Evolutionary conservation across 495 filamentous ascomycete genomes (phyloP).

Genomic region (Ramalina intermedia): DNA sequence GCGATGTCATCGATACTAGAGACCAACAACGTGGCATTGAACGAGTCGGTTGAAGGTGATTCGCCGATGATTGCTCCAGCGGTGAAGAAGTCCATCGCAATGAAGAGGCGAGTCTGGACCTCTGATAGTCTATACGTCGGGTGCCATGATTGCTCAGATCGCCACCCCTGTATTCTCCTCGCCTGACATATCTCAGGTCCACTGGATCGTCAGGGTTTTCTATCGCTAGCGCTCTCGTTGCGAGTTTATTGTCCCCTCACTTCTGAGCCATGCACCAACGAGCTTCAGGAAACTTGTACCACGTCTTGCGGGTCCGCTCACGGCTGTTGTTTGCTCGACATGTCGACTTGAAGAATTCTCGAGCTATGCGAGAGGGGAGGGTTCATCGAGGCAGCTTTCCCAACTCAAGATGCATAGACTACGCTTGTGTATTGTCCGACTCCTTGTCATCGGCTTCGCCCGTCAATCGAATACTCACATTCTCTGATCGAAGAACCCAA

Average conservation of each 20-base stretch:
- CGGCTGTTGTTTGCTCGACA: background rate
- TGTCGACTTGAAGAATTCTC: background rate
- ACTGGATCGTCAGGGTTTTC: slow-evolving; percentile 1
- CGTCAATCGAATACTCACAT: no score
- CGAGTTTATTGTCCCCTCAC: background rate
- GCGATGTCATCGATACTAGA: no score
- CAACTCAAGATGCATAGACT: background rate
- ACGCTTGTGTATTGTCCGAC: background rate
- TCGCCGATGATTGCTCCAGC: background rate
- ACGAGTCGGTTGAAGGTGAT: background rate
- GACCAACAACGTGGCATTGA: no score
- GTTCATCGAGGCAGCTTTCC: background rate
- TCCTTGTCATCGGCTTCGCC: background rate
- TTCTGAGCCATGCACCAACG: background rate
- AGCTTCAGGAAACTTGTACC: background rate
- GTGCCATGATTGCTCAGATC: background rate
- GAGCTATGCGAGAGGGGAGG: background rate
- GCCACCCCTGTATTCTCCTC: background rate
- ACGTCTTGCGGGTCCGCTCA: background rate
- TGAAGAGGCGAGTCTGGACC: no score
- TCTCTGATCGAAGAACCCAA: no score
- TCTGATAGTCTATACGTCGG: background rate
- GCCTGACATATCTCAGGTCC: background rate
- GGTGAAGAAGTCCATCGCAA: background rate
- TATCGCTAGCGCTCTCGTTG: background rate